These are phyloP conservation scores for Conringia planisiliqua DNA, from an alignment of 345 rosid genomes.

Conservation along the genomic window DNA sequence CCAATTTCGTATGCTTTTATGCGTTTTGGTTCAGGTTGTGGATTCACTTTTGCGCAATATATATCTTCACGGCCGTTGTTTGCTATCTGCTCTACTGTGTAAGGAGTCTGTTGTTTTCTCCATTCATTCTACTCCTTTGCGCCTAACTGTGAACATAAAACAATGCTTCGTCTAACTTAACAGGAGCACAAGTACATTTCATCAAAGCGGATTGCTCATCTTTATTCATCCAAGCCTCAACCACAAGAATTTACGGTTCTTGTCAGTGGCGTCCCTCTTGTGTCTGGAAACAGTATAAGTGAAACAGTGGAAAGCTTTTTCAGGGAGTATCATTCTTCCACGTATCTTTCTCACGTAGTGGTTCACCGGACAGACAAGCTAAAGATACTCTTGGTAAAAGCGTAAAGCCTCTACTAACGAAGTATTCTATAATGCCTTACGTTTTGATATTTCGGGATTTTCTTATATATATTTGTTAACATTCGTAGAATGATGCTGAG, in stretches of 20 bases:
- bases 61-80: slow-evolving; percentile 77
- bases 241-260: slow-evolving; percentile 73
- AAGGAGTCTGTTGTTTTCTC: slow-evolving; percentile 38
- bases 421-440: not conserved
- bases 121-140: not conserved
- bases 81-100: slow-evolving; percentile 83
- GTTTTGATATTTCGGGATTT: not conserved
- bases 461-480: not conserved
- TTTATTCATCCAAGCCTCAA: slow-evolving; percentile 70
- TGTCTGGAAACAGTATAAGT: slow-evolving; percentile 49
- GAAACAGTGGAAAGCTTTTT: slow-evolving; percentile 75
- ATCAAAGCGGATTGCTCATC: slow-evolving; percentile 53
- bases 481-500: slow-evolving; percentile 58
- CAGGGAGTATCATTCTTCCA: slow-evolving; percentile 71
- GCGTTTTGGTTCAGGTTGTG: slow-evolving; percentile 67
- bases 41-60: slow-evolving; percentile 89
- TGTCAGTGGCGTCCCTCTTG: slow-evolving; percentile 66
- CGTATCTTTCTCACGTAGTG: slow-evolving; percentile 71
- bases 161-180: slow-evolving; percentile 13
- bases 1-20: slow-evolving; percentile 10
- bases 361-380: slow-evolving; percentile 63
- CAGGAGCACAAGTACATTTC: slow-evolving; percentile 75
- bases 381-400: slow-evolving; percentile 60
- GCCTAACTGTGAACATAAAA: not conserved
- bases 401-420: slow-evolving; percentile 41